A percentile compares a stretch with the other conserved stretches of the same genome.
Evolutionary conservation across 2,329 filamentous ascomycete genomes (phyloP).

Genomic region (Geosmithia putterillii): DNA sequence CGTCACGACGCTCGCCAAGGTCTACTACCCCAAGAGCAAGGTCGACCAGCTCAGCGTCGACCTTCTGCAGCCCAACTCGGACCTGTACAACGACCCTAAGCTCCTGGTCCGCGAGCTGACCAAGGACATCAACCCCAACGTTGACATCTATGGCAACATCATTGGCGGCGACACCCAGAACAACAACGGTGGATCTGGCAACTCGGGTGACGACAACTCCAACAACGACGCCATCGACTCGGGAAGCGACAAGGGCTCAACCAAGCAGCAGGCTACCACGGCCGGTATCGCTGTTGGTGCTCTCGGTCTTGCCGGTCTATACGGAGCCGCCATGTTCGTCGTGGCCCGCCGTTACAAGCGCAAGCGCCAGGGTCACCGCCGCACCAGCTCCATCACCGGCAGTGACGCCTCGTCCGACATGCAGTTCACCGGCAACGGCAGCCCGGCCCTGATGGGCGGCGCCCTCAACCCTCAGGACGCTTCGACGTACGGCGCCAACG

Average conservation of each 20-base stretch:
- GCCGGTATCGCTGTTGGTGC: conserved; percentile 66
- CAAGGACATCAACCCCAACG: conserved; percentile 69
- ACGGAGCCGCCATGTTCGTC: conserved; percentile 89
- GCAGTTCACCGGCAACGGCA: conserved; percentile 34
- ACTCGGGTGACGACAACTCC: conserved; percentile 20
- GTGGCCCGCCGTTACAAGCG: conserved; percentile 83
- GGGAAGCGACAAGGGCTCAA: conserved; percentile 31
- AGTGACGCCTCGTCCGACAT: conserved; percentile 34
- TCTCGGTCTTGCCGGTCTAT: conserved; percentile 68
- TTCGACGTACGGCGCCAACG: conserved; percentile 36
- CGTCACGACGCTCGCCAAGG: conserved; percentile 60
- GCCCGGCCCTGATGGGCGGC: conserved; percentile 58
- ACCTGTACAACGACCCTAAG: conserved; percentile 60
- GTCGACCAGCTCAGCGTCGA: conserved; percentile 57
- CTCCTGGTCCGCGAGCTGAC: conserved; percentile 61
- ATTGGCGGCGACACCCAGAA: conserved; percentile 25
- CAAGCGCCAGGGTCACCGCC: conserved; percentile 66
- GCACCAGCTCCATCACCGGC: conserved; percentile 59
- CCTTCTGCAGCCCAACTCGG: conserved; percentile 58
- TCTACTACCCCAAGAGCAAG: conserved; percentile 61
- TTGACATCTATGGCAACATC: conserved; percentile 27
- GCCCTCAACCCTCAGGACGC: conserved; percentile 47
- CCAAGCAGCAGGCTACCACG: conserved; percentile 49
- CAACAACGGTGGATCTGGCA: conserved; percentile 17
- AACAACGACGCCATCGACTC: conserved; percentile 28